Evolutionary conservation across 805 yeast genomes (phyloP).

Genomic region (Kuraishia cidri): DNA sequence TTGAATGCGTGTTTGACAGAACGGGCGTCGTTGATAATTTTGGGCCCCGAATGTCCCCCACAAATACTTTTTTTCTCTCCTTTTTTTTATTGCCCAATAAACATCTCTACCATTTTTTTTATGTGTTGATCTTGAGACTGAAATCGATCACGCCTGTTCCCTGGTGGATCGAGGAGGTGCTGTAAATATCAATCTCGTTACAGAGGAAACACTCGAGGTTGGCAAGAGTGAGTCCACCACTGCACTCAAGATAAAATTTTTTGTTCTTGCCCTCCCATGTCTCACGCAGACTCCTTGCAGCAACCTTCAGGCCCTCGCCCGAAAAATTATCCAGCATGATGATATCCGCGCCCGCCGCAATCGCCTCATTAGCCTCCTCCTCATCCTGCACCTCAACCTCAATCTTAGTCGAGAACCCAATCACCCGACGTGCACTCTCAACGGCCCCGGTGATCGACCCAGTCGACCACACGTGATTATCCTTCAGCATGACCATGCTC

Average conservation of each 20-base stretch:
- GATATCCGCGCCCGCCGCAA: slow-evolving; percentile 90
- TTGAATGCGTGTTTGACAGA: too few relatives aligned
- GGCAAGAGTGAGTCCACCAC: slow-evolving; percentile 76
- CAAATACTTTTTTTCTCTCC: too few relatives aligned
- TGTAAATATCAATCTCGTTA: slow-evolving; percentile 79
- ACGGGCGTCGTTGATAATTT: too few relatives aligned
- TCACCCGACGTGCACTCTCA: slow-evolving; percentile 60
- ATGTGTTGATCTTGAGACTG: slow-evolving; percentile 56
- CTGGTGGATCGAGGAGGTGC: slow-evolving; percentile 88
- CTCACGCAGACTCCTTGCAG: slow-evolving; percentile 53
- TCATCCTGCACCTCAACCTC: slow-evolving; percentile 90
- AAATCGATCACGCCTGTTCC: slow-evolving; percentile 82
- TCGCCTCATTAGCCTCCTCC: slow-evolving; percentile 86
- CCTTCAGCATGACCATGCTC: slow-evolving; percentile 94
- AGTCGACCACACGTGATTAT: slow-evolving; percentile 87
- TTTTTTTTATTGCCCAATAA: not conserved
- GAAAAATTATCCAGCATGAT: slow-evolving; percentile 89
- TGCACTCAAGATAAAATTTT: slow-evolving; percentile 72
- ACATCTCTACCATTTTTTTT: slow-evolving; percentile 1
- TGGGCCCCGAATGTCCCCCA: too few relatives aligned
- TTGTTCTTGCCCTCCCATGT: slow-evolving; percentile 39
- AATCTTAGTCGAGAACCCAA: slow-evolving; percentile 84
- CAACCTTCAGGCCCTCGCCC: slow-evolving; percentile 53
- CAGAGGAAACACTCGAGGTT: slow-evolving; percentile 62
- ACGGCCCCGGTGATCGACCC: slow-evolving; percentile 90